phyloP scores from a whole-genome alignment of 495 filamentous ascomycete species.

The Xylaria flabelliformis region DNA sequence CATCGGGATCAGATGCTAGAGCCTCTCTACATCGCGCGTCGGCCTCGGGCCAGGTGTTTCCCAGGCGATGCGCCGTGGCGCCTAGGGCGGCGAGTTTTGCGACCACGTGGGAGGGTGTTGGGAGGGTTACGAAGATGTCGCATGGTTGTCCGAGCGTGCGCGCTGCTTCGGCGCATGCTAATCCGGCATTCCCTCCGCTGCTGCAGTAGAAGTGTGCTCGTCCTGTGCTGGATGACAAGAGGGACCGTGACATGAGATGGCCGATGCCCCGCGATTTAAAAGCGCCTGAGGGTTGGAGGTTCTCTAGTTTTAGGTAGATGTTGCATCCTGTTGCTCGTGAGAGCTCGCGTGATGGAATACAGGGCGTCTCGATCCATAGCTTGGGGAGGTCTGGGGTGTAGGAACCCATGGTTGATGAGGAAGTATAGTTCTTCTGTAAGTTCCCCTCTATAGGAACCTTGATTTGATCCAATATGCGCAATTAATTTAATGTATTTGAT shows the following conservation, averaged over 20 bases:
- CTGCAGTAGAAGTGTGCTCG: constrained; percentile 84
- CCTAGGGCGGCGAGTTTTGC: constrained; percentile 73
- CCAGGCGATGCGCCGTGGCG: constrained; percentile 71
- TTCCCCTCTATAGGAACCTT: no score
- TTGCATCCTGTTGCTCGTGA: constrained; percentile 75
- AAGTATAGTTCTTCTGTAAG: no score
- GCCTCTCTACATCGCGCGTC: constrained; percentile 72
- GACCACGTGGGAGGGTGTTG: constrained; percentile 74
- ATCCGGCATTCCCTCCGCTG: constrained; percentile 88
- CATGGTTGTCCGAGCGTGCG: constrained; percentile 68
- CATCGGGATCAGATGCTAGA: constrained; percentile 58
- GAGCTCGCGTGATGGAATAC: constrained; percentile 69
- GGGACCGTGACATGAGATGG: constrained; percentile 70
- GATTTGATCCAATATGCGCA: not conserved
- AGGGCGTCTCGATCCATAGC: constrained; percentile 77
- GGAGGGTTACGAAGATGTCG: constrained; percentile 81
- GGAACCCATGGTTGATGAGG: constrained; percentile 45
- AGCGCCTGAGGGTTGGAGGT: constrained; percentile 88
- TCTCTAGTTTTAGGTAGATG: constrained; percentile 93
- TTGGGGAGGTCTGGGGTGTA: constrained; percentile 44
- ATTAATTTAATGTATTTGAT: not conserved
- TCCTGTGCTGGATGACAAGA: constrained; percentile 40
- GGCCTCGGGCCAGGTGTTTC: constrained; percentile 77
- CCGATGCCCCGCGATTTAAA: constrained; percentile 96
- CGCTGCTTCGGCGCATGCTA: constrained; percentile 86